Evolutionary conservation across 257 asterid genomes (phyloP).

Genomic region (Solanum rostratum): DNA sequence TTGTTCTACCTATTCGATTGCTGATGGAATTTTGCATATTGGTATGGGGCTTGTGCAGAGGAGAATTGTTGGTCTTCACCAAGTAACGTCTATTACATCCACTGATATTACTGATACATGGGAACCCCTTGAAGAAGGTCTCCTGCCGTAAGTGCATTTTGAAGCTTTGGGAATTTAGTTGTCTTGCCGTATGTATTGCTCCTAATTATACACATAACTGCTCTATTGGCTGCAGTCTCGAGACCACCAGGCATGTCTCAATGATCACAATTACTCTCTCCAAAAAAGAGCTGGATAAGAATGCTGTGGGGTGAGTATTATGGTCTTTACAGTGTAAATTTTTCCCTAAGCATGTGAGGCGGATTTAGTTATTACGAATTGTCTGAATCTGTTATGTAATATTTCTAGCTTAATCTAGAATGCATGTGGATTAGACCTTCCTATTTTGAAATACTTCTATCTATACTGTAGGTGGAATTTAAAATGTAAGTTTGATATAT

Average conservation of each 20-base stretch:
- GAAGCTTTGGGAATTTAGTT: background rate
- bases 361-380: background rate
- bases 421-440: background rate
- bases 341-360: background rate
- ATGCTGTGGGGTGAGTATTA: slow-evolving; percentile 63
- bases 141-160: slow-evolving; percentile 58
- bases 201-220: background rate
- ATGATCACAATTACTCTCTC: slow-evolving; percentile 80
- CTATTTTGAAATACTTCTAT: background rate
- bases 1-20: background rate
- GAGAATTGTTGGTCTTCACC: slow-evolving; percentile 97
- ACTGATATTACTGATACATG: slow-evolving; percentile 88
- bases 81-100: slow-evolving; percentile 70
- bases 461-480: background rate
- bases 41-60: slow-evolving; percentile 30
- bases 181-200: background rate
- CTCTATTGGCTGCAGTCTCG: slow-evolving; percentile 38
- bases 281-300: slow-evolving; percentile 51
- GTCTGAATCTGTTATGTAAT: background rate
- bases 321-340: background rate
- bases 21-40: slow-evolving; percentile 7
- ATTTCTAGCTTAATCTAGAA: background rate
- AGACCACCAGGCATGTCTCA: slow-evolving; percentile 90
- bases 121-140: slow-evolving; percentile 99
- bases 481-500: background rate